A percentile compares a stretch with the other conserved stretches of the same genome.
Evolutionary conservation across 768 basidiomycete species (phyloP).

Genomic region (Trametes coccinea): DNA sequence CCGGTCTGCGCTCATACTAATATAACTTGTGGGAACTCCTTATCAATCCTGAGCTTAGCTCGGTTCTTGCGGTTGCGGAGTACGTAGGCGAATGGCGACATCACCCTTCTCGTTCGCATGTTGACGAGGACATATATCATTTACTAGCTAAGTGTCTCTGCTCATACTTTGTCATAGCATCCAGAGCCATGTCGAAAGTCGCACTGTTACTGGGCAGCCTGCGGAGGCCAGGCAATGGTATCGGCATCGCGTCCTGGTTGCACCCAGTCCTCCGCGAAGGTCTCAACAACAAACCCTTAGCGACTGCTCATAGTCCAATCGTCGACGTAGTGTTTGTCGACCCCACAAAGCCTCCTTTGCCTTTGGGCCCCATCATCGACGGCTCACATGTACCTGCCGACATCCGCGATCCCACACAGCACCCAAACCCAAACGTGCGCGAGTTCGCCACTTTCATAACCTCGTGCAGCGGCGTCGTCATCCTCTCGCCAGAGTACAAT

Average conservation of each 20-base stretch:
- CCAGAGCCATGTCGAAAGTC: conserved; percentile 23
- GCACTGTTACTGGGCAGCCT: conserved; percentile 30
- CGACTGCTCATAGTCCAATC: not conserved
- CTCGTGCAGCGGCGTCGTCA: conserved; percentile 34
- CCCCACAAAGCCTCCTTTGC: conserved; percentile 29
- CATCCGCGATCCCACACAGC: conserved; percentile 28
- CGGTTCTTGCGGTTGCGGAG: not conserved
- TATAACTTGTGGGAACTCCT: not conserved
- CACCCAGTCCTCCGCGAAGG: conserved; percentile 17
- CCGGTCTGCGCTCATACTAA: not conserved
- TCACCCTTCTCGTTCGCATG: not conserved
- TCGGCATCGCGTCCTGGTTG: conserved; percentile 29
- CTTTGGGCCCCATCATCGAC: conserved; percentile 32
- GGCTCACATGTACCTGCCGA: conserved; percentile 32
- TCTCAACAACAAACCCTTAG: conserved; percentile 12
- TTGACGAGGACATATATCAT: too few relatives aligned
- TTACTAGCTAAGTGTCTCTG: too few relatives aligned
- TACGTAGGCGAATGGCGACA: conserved; percentile 5
- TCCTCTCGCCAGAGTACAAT: conserved; percentile 45
- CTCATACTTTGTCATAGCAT: not conserved
- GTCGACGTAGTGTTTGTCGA: conserved; percentile 29
- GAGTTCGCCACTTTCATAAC: conserved; percentile 35
- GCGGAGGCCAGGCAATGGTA: conserved; percentile 26
- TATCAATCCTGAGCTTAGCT: not conserved
- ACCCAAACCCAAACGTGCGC: conserved; percentile 32